Evolutionary conservation across 805 yeast genomes (phyloP).

Genomic region (Nakazawaea populi): DNA sequence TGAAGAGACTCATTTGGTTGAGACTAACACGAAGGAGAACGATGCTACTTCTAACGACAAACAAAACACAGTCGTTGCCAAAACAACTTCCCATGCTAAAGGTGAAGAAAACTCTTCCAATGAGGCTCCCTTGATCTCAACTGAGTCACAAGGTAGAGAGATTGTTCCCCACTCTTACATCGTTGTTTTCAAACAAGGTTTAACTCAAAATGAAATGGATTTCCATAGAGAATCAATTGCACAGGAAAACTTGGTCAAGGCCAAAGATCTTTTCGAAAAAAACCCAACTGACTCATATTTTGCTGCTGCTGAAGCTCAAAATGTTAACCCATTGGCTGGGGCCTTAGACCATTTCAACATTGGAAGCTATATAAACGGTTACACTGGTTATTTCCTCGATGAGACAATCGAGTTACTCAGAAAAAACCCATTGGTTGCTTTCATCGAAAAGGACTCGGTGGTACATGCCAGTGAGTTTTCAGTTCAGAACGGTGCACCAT

Average conservation of each 20-base stretch:
- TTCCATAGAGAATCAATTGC: conserved; percentile 68
- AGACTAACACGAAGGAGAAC: conserved; percentile 21
- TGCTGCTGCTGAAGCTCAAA: conserved; percentile 19
- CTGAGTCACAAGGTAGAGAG: conserved; percentile 36
- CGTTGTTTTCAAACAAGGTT: conserved; percentile 70
- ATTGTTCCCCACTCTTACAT: conserved; percentile 74
- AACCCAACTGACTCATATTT: conserved; percentile 34
- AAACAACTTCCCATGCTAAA: conserved; percentile 2
- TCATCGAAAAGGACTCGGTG: conserved; percentile 67
- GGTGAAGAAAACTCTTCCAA: conserved; percentile 14
- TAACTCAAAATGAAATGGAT: conserved; percentile 43
- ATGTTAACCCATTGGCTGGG: conserved; percentile 36
- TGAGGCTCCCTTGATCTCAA: conserved; percentile 42
- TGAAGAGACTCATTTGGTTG: background rate
- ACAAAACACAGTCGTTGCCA: conserved; percentile 8
- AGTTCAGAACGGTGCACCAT: conserved; percentile 80
- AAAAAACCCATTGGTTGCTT: conserved; percentile 47
- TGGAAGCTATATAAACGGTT: conserved; percentile 59
- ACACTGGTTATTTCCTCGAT: conserved; percentile 78
- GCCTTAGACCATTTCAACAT: conserved; percentile 50
- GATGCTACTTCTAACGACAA: conserved; percentile 30
- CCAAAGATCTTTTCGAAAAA: conserved; percentile 28
- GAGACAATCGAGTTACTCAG: conserved; percentile 66
- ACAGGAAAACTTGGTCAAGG: conserved; percentile 40
- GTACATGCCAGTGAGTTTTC: conserved; percentile 61